Evolutionary conservation across 2,329 filamentous ascomycete genomes (phyloP), one percentile per base, ranked within the genome.

Genomic region (Hyphodiscus sp.): DNA sequence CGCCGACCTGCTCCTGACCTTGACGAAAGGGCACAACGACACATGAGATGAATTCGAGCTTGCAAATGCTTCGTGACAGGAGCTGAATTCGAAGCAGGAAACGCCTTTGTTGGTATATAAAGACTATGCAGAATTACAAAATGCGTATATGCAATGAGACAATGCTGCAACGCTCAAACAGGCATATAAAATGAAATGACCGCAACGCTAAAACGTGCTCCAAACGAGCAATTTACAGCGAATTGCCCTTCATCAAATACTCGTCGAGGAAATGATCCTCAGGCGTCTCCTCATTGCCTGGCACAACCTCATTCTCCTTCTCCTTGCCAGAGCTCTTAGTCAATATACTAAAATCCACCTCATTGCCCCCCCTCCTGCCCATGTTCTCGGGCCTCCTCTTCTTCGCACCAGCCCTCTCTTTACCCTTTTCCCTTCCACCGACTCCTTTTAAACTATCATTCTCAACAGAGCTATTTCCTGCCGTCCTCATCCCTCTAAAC

Each of bases 401-500:
- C 16, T 41, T 56, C n/a, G 53, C 48, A n/a, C 16, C 47, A 41
- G 50, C 53, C 18, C 30, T 53, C 48, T 26, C 38, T 38, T 57
- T 61, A 2, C 55, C 59, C 29, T 60, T 57, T 1, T 54, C 58
- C 43, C 56, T 58, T 47, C 23, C 54, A 41, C 18, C 45, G 9
- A n/a, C 13, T 20, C 41, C 44, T 20, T 41, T 41, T 11, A 45
- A 13, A 10, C 26, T 41, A 29, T 56, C 52, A 20, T 52, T 53
- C 29, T 64, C 61, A 4, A 61, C 60, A 2, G 60, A 61, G n/a
- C 60, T 62, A 52, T 64, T 66, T 2, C 59, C 63, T 5, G 64
- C 61, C 3, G 65, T 66, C 11, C 64, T 54, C 59, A 67, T 62
- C 0, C 58, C 63, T 20, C 61, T 55, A 19, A 95, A 85, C 69